phyloP scores from a whole-genome alignment of 768 basidiomycete species.

The Tylopilus subfusipes region DNA sequence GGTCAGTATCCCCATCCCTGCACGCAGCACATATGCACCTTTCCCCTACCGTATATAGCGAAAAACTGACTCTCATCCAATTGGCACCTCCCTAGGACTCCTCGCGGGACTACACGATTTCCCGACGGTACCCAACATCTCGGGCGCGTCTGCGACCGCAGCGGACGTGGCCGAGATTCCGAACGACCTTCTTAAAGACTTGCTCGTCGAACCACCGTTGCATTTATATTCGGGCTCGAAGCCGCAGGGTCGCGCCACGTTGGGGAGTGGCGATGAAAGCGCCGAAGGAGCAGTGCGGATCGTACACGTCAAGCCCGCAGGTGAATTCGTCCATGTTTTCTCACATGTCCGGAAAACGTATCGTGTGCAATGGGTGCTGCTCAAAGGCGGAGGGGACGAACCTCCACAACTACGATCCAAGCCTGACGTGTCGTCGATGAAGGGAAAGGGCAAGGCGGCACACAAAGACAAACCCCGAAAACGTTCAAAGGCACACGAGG shows the following conservation, averaged over 20 bases:
- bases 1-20: slow-evolving; percentile 44
- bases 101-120: slow-evolving; percentile 90
- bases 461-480: slow-evolving; percentile 15
- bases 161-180: slow-evolving; percentile 33
- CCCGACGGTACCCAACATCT: slow-evolving; percentile 60
- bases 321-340: slow-evolving; percentile 77
- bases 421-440: slow-evolving; percentile 3
- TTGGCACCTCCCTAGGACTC: slow-evolving; percentile 56
- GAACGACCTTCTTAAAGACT: slow-evolving; percentile 35
- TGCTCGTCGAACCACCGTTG: slow-evolving; percentile 35
- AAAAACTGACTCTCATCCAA: slow-evolving; percentile 6
- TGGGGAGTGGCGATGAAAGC: background rate
- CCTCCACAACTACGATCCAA: slow-evolving; percentile 35
- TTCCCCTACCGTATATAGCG: background rate
- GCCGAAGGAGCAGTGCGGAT: slow-evolving; percentile 30
- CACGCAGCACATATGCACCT: background rate
- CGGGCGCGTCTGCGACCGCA: slow-evolving; percentile 37
- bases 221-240: slow-evolving; percentile 3
- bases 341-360: slow-evolving; percentile 91
- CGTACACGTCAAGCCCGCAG: slow-evolving; percentile 46
- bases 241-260: background rate
- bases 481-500: slow-evolving; percentile 7
- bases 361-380: slow-evolving; percentile 64
- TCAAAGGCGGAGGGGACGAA: slow-evolving; percentile 52
- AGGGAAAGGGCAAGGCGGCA: slow-evolving; percentile 6